These are phyloP conservation scores for Fraxinus xanthoxyloides DNA, from an alignment of 305 asterid species.

Conservation along the genomic window DNA sequence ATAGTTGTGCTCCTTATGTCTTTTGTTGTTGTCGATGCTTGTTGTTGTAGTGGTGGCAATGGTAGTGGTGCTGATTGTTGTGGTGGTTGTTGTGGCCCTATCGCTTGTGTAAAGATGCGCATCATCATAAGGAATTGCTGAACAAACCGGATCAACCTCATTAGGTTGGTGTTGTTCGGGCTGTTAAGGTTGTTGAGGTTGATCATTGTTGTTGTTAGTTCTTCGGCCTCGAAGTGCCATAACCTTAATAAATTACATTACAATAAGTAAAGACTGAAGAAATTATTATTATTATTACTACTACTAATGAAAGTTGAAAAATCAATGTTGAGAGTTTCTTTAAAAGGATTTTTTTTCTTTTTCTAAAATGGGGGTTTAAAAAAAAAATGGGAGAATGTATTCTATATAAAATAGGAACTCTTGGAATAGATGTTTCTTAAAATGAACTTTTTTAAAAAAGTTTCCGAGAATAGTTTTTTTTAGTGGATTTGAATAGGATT, in stretches of 20 bases:
- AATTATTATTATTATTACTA: too few species aligned
- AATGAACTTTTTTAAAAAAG: too few species aligned
- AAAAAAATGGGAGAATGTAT: too few species aligned
- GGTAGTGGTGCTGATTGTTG: background rate
- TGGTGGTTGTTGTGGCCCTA: background rate
- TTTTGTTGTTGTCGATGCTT: background rate
- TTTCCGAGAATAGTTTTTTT: too few species aligned
- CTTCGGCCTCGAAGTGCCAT: background rate
- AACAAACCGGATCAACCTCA: background rate
- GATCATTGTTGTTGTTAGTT: background rate
- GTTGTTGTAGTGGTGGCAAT: background rate
- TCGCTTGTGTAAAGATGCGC: background rate
- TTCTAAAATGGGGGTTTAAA: too few species aligned
- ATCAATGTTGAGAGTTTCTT: too few species aligned
- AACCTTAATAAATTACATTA: background rate
- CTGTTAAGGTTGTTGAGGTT: background rate
- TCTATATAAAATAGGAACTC: too few species aligned
- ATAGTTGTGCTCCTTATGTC: too few species aligned
- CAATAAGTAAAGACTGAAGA: background rate
- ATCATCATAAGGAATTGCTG: background rate
- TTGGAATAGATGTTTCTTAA: too few species aligned
- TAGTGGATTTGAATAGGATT: too few species aligned
- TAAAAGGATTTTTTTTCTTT: too few species aligned
- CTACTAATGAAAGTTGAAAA: too few species aligned
- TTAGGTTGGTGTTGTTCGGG: background rate